Conservation (phyloP, 2,329 filamentous ascomycete genomes). For the Fusarium udum region DNA sequence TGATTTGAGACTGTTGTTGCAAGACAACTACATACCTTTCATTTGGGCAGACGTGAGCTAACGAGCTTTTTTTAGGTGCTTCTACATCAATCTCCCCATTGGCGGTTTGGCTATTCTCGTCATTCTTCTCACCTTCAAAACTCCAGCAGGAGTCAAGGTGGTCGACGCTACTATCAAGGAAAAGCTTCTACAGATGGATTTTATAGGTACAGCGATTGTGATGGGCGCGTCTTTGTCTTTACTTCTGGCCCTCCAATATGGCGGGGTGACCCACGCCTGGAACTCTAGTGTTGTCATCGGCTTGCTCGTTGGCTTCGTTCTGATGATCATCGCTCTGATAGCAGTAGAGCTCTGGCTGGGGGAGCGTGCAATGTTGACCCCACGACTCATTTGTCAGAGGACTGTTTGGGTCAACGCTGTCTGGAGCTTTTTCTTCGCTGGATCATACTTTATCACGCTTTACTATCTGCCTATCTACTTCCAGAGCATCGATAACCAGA, state of each 20-base stretch:
- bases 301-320: background rate
- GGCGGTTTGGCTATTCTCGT: background rate
- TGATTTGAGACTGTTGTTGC: rapidly evolving
- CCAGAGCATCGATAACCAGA: background rate
- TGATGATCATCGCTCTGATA: background rate
- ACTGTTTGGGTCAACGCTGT: background rate
- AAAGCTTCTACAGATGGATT: background rate
- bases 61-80: background rate
- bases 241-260: background rate
- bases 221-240: background rate
- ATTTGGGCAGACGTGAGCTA: rapidly evolving
- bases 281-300: background rate
- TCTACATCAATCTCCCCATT: background rate
- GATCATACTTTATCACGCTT: background rate
- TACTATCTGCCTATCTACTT: background rate
- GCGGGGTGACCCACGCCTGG: background rate
- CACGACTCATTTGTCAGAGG: background rate
- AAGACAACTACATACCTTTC: rapidly evolving
- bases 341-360: background rate
- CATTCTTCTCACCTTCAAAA: background rate
- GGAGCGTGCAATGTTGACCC: background rate
- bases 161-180: background rate
- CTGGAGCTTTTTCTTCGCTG: background rate
- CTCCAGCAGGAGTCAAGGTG: background rate
- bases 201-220: background rate